These are phyloP conservation scores for Solanum chilense DNA, from an alignment of 257 asterid genomes.

Conservation along the genomic window DNA sequence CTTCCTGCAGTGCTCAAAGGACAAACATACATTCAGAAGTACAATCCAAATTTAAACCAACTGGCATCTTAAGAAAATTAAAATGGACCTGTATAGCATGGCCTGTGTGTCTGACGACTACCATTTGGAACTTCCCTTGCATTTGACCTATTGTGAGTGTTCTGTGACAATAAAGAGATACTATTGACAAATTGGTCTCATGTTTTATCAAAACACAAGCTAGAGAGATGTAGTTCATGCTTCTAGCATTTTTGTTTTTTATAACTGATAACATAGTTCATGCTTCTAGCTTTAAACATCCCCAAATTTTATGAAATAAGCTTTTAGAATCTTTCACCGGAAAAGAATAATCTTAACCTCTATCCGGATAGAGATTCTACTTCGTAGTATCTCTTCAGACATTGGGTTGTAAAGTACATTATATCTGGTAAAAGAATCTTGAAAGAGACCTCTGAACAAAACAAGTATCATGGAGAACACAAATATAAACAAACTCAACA, in stretches of 20 bases:
- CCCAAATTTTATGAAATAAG: background rate
- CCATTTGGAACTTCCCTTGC: constrained; percentile 99
- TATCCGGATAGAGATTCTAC: background rate
- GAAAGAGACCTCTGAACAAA: background rate
- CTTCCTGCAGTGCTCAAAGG: constrained; percentile 51
- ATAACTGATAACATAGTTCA: background rate
- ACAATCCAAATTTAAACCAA: background rate
- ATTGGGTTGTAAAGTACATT: background rate
- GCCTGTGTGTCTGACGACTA: constrained; percentile 86
- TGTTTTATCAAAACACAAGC: background rate
- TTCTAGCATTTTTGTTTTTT: background rate
- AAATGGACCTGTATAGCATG: constrained; percentile 86
- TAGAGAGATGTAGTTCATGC: background rate
- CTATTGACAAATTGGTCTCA: background rate
- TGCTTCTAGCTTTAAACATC: background rate
- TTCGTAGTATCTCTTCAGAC: background rate
- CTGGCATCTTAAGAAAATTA: background rate
- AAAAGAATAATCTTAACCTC: background rate
- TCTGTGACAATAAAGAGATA: constrained; percentile 29
- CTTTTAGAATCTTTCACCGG: background rate
- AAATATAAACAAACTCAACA: background rate
- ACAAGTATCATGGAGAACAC: background rate
- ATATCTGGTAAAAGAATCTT: background rate
- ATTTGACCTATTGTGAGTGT: constrained; percentile 92
- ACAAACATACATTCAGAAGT: background rate